phyloP scores from a whole-genome alignment of 306 rosid species.

The Trifolium fragiferum region DNA sequence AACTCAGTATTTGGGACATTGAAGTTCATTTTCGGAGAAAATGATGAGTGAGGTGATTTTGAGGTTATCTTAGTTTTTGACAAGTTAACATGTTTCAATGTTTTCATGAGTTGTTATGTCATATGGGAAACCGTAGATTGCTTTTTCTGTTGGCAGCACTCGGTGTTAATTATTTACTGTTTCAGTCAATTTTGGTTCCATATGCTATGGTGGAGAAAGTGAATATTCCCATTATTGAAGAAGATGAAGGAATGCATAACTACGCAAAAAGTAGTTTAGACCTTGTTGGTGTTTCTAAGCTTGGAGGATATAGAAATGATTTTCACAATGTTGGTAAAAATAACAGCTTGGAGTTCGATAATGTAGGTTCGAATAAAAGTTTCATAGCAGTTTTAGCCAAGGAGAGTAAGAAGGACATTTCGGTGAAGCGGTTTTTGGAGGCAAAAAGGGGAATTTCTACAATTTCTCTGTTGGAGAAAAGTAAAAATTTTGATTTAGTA shows the following conservation, averaged over 20 bases:
- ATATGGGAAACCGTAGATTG: constrained; percentile 58
- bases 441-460: constrained; percentile 40
- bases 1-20: constrained; percentile 31
- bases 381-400: constrained; percentile 38
- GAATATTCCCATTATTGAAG: constrained; percentile 39
- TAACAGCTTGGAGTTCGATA: constrained; percentile 38
- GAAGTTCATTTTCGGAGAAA: constrained; percentile 36
- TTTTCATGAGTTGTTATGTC: constrained; percentile 52
- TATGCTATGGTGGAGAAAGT: constrained; percentile 47
- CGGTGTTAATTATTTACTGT: constrained; percentile 63
- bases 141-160: constrained; percentile 61
- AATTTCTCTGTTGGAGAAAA: constrained; percentile 39
- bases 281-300: constrained; percentile 36
- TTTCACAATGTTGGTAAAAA: constrained; percentile 35
- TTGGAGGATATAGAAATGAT: constrained; percentile 25
- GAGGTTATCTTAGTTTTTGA: constrained; percentile 35
- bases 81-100: constrained; percentile 48
- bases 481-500: constrained; percentile 31
- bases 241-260: constrained; percentile 39
- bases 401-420: constrained; percentile 42
- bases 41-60: constrained; percentile 22
- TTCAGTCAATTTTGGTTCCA: constrained; percentile 79
- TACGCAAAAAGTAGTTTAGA: constrained; percentile 35
- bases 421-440: constrained; percentile 46
- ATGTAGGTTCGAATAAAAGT: constrained; percentile 43